Evolutionary conservation across 2,329 filamentous ascomycete genomes (phyloP).

Genomic region (Penicillium sp.): DNA sequence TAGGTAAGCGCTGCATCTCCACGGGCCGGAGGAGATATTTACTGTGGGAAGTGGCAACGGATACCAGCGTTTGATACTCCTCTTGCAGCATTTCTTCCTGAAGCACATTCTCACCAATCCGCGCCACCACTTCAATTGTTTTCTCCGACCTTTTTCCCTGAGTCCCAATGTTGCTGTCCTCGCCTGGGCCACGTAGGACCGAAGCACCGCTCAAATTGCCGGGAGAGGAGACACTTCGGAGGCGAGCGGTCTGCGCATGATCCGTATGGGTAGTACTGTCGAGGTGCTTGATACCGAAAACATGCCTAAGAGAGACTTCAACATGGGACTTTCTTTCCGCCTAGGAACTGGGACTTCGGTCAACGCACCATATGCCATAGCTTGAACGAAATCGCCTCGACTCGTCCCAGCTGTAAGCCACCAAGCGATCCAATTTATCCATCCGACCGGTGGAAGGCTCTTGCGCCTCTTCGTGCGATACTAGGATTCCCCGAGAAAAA

Average conservation of each 20-base stretch:
- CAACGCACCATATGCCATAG: neutral
- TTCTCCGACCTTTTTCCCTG: neutral
- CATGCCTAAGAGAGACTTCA: constrained; percentile 1
- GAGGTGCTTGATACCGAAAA: neutral
- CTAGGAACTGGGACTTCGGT: neutral
- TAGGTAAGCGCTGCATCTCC: constrained; percentile 2
- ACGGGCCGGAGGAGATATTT: constrained; percentile 1
- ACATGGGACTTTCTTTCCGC: neutral
- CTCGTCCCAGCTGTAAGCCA: neutral
- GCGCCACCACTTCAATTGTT: constrained; percentile 3
- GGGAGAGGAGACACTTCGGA: neutral
- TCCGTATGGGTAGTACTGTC: neutral
- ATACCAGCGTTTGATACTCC: constrained; percentile 3
- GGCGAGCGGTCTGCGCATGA: neutral
- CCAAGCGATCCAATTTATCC: neutral
- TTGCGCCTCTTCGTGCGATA: neutral
- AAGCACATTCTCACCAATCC: neutral
- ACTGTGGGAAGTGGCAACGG: neutral
- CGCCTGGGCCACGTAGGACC: neutral
- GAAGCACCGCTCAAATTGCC: neutral
- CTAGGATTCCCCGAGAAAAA: neutral
- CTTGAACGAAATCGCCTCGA: neutral
- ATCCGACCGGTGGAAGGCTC: neutral
- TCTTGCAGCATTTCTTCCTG: constrained; percentile 1
- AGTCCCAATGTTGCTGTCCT: neutral